Base-by-base conservation (phyloP, 129 eudicot species). In the Escallonia rubra region DNA sequence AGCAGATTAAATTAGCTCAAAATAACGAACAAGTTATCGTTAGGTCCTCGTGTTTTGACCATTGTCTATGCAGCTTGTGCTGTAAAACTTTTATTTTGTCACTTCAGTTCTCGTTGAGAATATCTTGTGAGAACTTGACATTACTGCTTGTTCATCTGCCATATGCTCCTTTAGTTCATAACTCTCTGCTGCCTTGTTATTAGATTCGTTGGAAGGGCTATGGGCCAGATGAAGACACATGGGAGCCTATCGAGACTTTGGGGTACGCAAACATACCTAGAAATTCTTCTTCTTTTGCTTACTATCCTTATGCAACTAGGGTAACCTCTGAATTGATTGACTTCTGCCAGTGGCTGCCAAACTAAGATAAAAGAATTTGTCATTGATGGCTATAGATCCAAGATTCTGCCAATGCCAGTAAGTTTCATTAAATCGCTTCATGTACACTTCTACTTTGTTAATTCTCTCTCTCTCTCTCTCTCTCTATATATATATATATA, bases 201-300 rank as follows among this genome's bases (percentile, higher is more conserved):
- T 55, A 93, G 96, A 76, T 93, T 1, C 82, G 88, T 0, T 93
- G 98, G 98, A 86, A 84, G 65, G 86, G 89, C 3, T 93, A 86
- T 70, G 98, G 90, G 4, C 76, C 85, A 2, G 85, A 66, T 41
- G 81, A 80, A 11, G 96, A 93, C 56, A 81, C 96, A 0, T 93
- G 98, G 98, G 98, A 93, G 79, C 98, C 98, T 6, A 13, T 71
- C 7, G 92, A 89, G 4, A 85, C 86, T 1, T 62, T 93, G 61
- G 61, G 91, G 98, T 92, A 86, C 54, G 50, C 0, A 65, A 44
- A 39, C 15, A 44, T 11, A 16, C 8, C 7, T 10, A 62, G 7
- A 6, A 23, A 1, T 8, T 3, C 23, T 16, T 13, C 2, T 8
- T 46, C 38, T 46, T 57, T 58, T 14, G 8, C 3, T 41, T 15